phyloP scores from a whole-genome alignment of 495 filamentous ascomycete species.

The Diplogelasinospora grovesii region DNA sequence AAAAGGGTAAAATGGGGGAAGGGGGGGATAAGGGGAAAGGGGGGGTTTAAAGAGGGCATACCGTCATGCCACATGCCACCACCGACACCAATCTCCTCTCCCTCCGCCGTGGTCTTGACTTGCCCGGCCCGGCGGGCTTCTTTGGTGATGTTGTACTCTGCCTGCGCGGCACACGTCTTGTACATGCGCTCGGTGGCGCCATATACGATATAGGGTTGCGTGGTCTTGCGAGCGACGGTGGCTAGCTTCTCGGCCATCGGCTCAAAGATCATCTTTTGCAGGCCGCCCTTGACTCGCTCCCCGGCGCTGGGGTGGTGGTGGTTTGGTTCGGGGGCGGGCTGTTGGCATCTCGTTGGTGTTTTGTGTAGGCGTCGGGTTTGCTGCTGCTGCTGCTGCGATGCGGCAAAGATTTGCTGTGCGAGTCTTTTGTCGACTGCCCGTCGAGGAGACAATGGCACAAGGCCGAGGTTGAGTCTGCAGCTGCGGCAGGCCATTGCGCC shows the following conservation, averaged over 20 bases:
- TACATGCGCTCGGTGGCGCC: conserved; percentile 71
- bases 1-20: too few relatives aligned
- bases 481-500: conserved; percentile 24
- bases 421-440: conserved; percentile 1
- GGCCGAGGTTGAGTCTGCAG: conserved; percentile 16
- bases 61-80: conserved; percentile 81
- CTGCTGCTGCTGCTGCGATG: neutral
- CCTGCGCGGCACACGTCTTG: conserved; percentile 68
- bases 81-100: conserved; percentile 71
- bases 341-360: conserved; percentile 3
- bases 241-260: neutral
- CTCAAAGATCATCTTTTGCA: conserved; percentile 2
- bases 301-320: neutral
- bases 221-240: conserved; percentile 3
- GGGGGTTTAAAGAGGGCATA: too few relatives aligned
- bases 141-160: conserved; percentile 63
- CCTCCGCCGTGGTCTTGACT: conserved; percentile 58
- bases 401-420: too few relatives aligned
- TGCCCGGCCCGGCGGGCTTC: conserved; percentile 46
- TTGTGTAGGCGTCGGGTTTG: conserved; percentile 3
- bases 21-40: too few relatives aligned
- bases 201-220: conserved; percentile 21
- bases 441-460: conserved; percentile 10
- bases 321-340: neutral
- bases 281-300: neutral